These are phyloP conservation scores for Pichia sp. DNA, from an alignment of 1,139 yeast species.

Conservation along the genomic window DNA sequence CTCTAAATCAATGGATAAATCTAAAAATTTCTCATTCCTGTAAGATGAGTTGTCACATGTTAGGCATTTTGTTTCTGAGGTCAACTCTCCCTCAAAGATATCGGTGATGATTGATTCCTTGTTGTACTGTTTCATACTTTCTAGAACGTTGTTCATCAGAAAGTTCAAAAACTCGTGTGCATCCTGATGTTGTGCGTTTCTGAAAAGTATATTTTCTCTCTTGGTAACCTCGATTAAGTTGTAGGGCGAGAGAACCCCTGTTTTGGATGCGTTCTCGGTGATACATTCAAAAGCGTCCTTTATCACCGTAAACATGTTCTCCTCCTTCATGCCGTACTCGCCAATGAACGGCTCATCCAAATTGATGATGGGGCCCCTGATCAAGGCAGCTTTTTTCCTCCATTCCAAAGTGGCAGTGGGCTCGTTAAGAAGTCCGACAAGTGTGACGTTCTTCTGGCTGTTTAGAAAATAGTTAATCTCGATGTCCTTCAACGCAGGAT, in stretches of 20 bases:
- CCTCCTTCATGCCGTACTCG: conserved; percentile 43
- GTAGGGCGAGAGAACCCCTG: conserved; percentile 83
- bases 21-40: conserved; percentile 82
- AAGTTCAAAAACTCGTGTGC: conserved; percentile 95
- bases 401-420: conserved; percentile 65
- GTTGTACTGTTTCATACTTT: conserved; percentile 30
- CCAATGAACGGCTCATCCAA: conserved; percentile 59
- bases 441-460: conserved; percentile 36
- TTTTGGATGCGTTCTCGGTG: conserved; percentile 62
- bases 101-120: conserved; percentile 46
- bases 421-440: conserved; percentile 47
- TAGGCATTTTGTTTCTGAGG: conserved; percentile 85
- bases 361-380: conserved; percentile 80
- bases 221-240: conserved; percentile 71
- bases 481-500: conserved; percentile 29
- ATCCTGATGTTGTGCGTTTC: conserved; percentile 95
- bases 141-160: conserved; percentile 76
- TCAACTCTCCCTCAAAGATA: conserved; percentile 78
- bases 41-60: conserved; percentile 86
- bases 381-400: conserved; percentile 73
- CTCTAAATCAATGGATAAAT: conserved; percentile 80
- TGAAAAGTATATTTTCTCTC: conserved; percentile 75
- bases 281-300: conserved; percentile 85
- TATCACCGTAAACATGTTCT: conserved; percentile 64
- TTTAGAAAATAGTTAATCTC: conserved; percentile 29